Evolutionary conservation across 1,284 basidiomycete species (phyloP).

Genomic region (Tranzscheliella williamsii): DNA sequence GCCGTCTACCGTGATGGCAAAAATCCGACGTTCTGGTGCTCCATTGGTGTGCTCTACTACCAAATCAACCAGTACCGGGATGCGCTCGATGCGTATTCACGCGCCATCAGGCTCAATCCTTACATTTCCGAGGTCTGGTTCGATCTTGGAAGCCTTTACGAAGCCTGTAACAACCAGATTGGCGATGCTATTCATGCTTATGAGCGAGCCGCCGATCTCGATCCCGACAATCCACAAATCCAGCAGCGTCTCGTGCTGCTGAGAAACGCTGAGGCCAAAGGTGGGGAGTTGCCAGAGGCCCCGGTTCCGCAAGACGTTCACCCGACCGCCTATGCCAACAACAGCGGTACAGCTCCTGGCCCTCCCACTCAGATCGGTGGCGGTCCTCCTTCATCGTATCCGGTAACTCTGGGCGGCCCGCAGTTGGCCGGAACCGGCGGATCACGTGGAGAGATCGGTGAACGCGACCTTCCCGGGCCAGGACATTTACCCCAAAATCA

Average conservation of each 20-base stretch:
- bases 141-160: conserved; percentile 93
- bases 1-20: conserved; percentile 97
- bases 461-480: conserved; percentile 46
- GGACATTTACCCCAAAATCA: conserved; percentile 32
- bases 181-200: conserved; percentile 98
- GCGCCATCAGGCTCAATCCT: conserved; percentile 96
- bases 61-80: conserved; percentile 99
- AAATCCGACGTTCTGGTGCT: conserved; percentile 99
- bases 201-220: conserved; percentile 55
- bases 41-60: conserved; percentile 98
- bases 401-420: conserved; percentile 27
- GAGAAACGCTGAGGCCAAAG: conserved; percentile 78
- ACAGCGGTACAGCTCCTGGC: conserved; percentile 41
- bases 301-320: conserved; percentile 93
- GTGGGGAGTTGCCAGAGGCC: conserved; percentile 74
- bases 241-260: conserved; percentile 65
- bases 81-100: conserved; percentile 95
- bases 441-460: conserved; percentile 15
- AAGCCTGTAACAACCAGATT: conserved; percentile 98
- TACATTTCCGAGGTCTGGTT: conserved; percentile 99
- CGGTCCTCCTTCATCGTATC: conserved; percentile 23
- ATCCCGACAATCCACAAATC: conserved; percentile 55
- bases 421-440: conserved; percentile 34
- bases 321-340: conserved; percentile 76
- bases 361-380: conserved; percentile 49